A percentile compares a stretch with the other conserved stretches of the same genome.
Conservation (phyloP, 202 grass and related monocot species). For the Alloteropsis angusta region DNA sequence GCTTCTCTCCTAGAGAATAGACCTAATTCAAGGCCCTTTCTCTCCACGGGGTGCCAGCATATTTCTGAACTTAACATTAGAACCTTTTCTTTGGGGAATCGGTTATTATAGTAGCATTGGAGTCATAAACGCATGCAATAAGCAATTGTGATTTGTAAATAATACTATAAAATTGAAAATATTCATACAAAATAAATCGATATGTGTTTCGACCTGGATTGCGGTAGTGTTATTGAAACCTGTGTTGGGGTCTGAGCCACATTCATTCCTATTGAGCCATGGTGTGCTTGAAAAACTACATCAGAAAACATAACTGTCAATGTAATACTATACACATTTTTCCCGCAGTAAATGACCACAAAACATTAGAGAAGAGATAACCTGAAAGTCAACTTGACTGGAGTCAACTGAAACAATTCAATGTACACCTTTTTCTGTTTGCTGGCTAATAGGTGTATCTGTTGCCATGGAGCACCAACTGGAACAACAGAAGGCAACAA, state of each 20-base stretch:
- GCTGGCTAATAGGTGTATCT: conserved; percentile 90
- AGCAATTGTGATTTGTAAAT: conserved; percentile 1
- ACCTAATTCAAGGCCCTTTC: no score
- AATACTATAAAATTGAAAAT: conserved; percentile 4
- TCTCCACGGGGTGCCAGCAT: no score
- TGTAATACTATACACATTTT: conserved; percentile 10
- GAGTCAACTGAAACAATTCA: conserved; percentile 75
- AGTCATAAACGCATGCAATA: conserved; percentile 12
- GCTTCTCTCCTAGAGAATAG: no score
- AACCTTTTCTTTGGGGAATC: background rate
- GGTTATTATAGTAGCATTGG: background rate
- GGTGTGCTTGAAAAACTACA: conserved; percentile 91
- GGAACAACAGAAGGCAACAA: conserved; percentile 78
- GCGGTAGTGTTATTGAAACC: conserved; percentile 53
- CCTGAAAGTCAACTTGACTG: conserved; percentile 82
- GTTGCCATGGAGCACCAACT: conserved; percentile 88
- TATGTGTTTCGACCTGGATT: conserved; percentile 53
- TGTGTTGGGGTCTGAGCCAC: conserved; percentile 48
- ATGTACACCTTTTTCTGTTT: conserved; percentile 86
- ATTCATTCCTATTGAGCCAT: conserved; percentile 79
- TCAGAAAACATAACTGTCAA: conserved; percentile 31
- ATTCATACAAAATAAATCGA: background rate
- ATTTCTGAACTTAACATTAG: background rate
- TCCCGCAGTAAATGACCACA: conserved; percentile 3
- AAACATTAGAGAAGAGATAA: conserved; percentile 37